Base-by-base conservation (phyloP, 1,284 basidiomycete genomes). In the Xerocomus amazonicus region DNA sequence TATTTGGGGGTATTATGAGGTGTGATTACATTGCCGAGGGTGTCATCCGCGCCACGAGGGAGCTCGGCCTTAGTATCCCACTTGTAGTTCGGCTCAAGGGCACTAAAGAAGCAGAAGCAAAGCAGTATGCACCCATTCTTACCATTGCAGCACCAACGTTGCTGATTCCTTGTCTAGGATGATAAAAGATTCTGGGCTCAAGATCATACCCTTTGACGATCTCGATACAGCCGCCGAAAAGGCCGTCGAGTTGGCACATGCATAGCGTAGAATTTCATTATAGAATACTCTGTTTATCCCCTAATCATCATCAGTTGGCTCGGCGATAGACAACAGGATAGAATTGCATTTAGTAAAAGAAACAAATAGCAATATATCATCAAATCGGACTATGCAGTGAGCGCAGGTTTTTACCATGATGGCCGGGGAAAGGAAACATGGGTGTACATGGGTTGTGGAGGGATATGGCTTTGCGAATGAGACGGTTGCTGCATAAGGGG, bases 11-110 rank as follows among this genome's bases (percentile, higher is more conserved):
- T 67, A 99, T 97, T 74, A 99, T 99, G 93, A 87, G 96, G 65
- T 99, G 96, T 66, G 97, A 99, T 68, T 91, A 93, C 66, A 94
- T 94, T 60, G 92, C 93, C 14, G 92, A 96, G 73, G 96, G 96
- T 70, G 96, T 99, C 67, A 98, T 99, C 76, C 93, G 92, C 67
- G 96, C 96, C 23, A 93, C 95, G 42, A 91, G 92, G 71, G 95
- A 98, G 68, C 79, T 99, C 36, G 72, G 84, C 44, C 73, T 99
- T 51, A 79, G 70, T 14, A 88, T 99, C 56, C 97, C 97, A 42
- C 72, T 99, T 41, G 83, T 99, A 52, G 97, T 99, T 42, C 81
- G 96, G 56, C 77, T 99, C 57, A 97, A 99, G 74, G 96, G 96
- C 43, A 99, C 95, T 23, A 98, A 95, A 73, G 96, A 98, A 72